Evolutionary conservation across 768 basidiomycete genomes (phyloP).

Genomic region (Trametes punicea): DNA sequence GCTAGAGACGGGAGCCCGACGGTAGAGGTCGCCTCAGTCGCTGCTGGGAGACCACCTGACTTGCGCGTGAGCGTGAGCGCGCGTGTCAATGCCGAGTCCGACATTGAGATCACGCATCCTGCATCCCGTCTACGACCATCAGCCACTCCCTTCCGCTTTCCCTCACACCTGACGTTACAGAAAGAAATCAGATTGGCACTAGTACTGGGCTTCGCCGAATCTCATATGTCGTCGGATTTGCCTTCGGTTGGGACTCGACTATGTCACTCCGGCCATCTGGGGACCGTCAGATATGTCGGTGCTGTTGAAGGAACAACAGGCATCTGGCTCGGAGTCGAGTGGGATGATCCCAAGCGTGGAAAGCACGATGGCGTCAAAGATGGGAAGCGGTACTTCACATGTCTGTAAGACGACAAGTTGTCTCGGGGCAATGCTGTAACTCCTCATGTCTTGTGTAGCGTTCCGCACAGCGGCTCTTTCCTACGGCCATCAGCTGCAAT

Average conservation of each 20-base stretch:
- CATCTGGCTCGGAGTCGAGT: conserved; percentile 94
- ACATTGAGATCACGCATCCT: too few relatives aligned
- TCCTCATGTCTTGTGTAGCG: conserved; percentile 28
- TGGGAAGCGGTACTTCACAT: conserved; percentile 73
- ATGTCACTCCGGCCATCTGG: conserved; percentile 48
- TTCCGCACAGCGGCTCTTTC: conserved; percentile 70
- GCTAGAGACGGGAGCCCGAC: conserved; percentile 3
- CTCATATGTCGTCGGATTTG: conserved; percentile 10
- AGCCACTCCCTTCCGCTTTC: not conserved
- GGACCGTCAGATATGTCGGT: conserved; percentile 72
- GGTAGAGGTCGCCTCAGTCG: not conserved
- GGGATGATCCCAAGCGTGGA: conserved; percentile 83
- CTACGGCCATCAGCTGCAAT: conserved; percentile 64
- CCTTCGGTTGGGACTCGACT: conserved; percentile 54
- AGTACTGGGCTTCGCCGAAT: too few relatives aligned
- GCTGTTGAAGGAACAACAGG: conserved; percentile 59
- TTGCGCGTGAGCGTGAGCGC: not conserved
- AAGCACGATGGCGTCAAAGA: conserved; percentile 86
- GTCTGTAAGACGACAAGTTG: conserved; percentile 49
- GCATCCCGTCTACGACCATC: not conserved
- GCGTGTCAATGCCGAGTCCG: not conserved
- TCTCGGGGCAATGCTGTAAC: not conserved
- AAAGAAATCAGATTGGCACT: not conserved
- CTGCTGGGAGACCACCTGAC: not conserved
- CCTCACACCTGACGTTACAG: not conserved